phyloP scores from a whole-genome alignment of 306 rosid species.

The peach (Prunus persica) region DNA sequence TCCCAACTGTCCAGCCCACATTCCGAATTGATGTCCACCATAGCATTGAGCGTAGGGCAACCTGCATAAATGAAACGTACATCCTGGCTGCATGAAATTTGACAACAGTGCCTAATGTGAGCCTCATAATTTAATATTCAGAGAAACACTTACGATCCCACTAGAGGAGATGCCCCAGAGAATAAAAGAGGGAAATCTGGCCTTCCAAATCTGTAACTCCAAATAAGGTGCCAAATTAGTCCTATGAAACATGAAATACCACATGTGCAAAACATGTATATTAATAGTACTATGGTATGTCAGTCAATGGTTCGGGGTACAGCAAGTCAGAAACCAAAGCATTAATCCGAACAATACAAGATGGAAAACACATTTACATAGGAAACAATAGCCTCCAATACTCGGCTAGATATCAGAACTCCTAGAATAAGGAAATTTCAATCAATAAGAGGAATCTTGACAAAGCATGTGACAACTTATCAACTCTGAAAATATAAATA shows the following conservation, averaged over 20 bases:
- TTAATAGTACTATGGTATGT: background rate
- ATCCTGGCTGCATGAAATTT: conserved; percentile 18
- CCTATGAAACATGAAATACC: conserved; percentile 7
- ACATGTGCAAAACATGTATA: background rate
- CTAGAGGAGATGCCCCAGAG: conserved; percentile 78
- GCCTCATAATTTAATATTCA: conserved; percentile 12
- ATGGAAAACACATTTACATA: background rate
- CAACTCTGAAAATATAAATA: background rate
- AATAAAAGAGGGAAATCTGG: conserved; percentile 76
- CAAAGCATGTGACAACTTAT: background rate
- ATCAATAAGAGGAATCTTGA: background rate
- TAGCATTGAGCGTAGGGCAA: conserved; percentile 95
- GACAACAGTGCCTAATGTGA: background rate
- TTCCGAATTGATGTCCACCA: conserved; percentile 98
- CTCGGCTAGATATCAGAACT: background rate
- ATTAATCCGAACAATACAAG: background rate
- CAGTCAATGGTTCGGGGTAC: background rate
- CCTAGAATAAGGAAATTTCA: background rate
- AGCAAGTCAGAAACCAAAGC: background rate
- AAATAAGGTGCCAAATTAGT: conserved; percentile 30
- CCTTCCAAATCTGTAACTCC: conserved; percentile 77
- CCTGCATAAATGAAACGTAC: conserved; percentile 39
- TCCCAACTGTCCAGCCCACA: conserved; percentile 99
- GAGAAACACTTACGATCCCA: conserved; percentile 71
- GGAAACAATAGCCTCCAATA: background rate